Evolutionary conservation across 345 rosid genomes (phyloP), one percentile per base, ranked within the genome.

Genomic region (Linum usitatissimum): DNA sequence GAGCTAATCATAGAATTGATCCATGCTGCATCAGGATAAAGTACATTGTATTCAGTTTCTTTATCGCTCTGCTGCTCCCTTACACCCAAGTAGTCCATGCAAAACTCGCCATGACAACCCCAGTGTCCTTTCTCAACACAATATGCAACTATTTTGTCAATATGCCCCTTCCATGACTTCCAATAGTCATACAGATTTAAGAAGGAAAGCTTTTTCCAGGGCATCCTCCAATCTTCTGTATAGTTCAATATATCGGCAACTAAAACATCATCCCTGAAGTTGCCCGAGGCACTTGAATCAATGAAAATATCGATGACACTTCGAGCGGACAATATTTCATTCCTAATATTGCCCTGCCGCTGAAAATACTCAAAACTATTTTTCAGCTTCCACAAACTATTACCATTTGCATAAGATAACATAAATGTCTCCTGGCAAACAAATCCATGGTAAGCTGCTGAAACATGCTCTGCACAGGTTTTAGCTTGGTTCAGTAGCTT

Each of bases 1-100:
- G 49, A 42, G 49, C 10, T 42, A 14, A 6, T 14, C 10, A 14
- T 6, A 9, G 14, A 9, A 42, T 13, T 42, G 14, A 42, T 6
- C 49, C 49, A 42, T 42, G 49, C 14, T 42, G 49, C 49, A 42
- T 42, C 10, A 42, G 49, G 49, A 42, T 42, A 42, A 42, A 42
- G 49, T 8, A 42, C 49, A 42, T 5, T 9, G 49, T 42, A 42
- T 42, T 14, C 14, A 42, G 49, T 8, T 42, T 8, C 2, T 9
- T 14, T 42, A 14, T 13, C 49, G 9, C 49, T 42, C 12, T 8
- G 49, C 9, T 8, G 49, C 49, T 38, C 65, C 60, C 60, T 14
- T 6, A 64, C 49, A 64, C 60, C 67, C 23, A 64, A 54, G 60
- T 64, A 64, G 30, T 55, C 58, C 62, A 66, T 40, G 40, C 67